Evolutionary conservation across 1,284 basidiomycete species (phyloP).

Genomic region (Trametes hirsuta): DNA sequence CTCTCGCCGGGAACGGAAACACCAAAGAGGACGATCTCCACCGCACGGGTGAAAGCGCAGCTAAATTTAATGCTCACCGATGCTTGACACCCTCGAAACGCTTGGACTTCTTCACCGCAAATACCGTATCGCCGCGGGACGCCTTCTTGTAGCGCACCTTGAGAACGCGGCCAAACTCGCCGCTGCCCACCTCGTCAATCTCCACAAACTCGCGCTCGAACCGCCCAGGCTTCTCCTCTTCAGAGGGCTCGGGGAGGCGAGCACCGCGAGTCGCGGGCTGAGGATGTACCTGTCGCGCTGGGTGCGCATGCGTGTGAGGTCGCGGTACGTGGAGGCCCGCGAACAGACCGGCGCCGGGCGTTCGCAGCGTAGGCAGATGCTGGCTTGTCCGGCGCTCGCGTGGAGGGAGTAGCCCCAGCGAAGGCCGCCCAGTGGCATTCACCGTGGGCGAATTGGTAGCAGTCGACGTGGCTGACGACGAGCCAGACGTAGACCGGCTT

Average conservation of each 20-base stretch:
- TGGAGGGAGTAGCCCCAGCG: conserved; percentile 9
- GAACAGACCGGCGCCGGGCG: conserved; percentile 17
- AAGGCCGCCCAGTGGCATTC: conserved; percentile 27
- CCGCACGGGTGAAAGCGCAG: conserved; percentile 1
- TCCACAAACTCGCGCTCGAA: conserved; percentile 84
- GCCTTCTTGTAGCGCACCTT: conserved; percentile 78
- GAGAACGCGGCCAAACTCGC: conserved; percentile 94
- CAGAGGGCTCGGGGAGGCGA: conserved; percentile 28
- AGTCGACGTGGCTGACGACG: conserved; percentile 43
- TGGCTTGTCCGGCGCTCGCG: conserved; percentile 24
- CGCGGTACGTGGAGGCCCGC: conserved; percentile 15
- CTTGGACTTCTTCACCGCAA: conserved; percentile 95
- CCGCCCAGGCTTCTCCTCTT: conserved; percentile 55
- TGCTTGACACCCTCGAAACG: conserved; percentile 91
- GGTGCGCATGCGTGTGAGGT: conserved; percentile 30
- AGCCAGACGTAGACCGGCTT: conserved; percentile 56
- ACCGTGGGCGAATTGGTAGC: conserved; percentile 32
- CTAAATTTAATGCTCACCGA: conserved; percentile 57
- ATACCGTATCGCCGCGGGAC: conserved; percentile 50
- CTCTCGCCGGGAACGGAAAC: not conserved
- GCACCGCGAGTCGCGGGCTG: conserved; percentile 18
- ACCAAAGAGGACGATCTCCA: conserved; percentile 2
- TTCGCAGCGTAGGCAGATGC: conserved; percentile 16
- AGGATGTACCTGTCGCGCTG: conserved; percentile 25
- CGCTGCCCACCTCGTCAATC: conserved; percentile 84